These are phyloP conservation scores for Penicillium subrubescens DNA, from an alignment of 495 filamentous ascomycete species.

Conservation along the genomic window DNA sequence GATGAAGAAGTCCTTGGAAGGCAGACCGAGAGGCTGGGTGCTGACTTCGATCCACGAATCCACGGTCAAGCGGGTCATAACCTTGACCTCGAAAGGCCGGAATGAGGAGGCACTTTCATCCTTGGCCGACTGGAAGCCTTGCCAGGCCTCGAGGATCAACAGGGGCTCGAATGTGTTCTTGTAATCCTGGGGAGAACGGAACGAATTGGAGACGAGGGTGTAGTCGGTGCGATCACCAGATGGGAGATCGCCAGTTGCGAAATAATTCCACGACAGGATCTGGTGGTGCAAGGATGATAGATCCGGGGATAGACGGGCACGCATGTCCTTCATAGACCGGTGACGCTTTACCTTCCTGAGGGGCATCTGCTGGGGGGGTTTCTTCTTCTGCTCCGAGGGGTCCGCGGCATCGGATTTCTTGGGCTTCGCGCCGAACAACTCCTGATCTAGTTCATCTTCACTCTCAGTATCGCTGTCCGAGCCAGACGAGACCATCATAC, in stretches of 20 bases:
- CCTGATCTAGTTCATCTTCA: slow-evolving; percentile 64
- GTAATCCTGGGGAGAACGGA: slow-evolving; percentile 74
- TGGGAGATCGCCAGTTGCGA: slow-evolving; percentile 81
- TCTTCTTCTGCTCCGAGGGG: slow-evolving; percentile 57
- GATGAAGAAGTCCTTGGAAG: slow-evolving; percentile 70
- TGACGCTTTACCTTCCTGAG: slow-evolving; percentile 77
- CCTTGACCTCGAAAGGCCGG: slow-evolving; percentile 78
- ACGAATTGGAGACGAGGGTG: slow-evolving; percentile 71
- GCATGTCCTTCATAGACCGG: slow-evolving; percentile 86
- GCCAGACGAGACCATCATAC: slow-evolving; percentile 81
- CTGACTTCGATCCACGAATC: slow-evolving; percentile 93
- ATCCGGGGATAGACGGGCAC: slow-evolving; percentile 87
- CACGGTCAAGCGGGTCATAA: slow-evolving; percentile 82
- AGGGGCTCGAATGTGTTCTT: slow-evolving; percentile 89
- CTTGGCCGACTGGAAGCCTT: slow-evolving; percentile 84
- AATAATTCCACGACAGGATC: slow-evolving; percentile 92
- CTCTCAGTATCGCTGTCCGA: slow-evolving; percentile 77
- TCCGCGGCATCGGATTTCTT: slow-evolving; percentile 50
- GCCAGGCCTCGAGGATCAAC: slow-evolving; percentile 92
- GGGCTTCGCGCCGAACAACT: slow-evolving; percentile 57
- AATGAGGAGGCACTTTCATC: slow-evolving; percentile 71
- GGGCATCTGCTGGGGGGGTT: slow-evolving; percentile 60
- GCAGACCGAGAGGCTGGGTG: slow-evolving; percentile 67
- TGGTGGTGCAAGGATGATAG: slow-evolving; percentile 81
- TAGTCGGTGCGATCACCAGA: slow-evolving; percentile 72